Percentiles rank a stretch among this genome's conserved stretches.
Conservation (phyloP, 1,139 yeast species). For the Taphrina flavorubra region DNA sequence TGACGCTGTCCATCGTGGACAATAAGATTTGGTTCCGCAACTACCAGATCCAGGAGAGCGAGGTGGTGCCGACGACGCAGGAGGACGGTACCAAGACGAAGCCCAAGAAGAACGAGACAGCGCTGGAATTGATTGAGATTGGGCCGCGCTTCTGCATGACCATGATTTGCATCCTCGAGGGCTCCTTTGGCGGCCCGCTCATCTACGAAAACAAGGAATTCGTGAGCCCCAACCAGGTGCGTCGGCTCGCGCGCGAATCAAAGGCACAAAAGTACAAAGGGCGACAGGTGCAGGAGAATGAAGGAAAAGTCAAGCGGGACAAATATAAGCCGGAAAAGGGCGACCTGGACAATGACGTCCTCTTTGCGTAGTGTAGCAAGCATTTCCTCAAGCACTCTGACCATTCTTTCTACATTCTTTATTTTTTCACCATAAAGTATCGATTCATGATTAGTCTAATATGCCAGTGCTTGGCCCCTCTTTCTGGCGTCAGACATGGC, state of each 20-base stretch:
- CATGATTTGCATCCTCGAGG: slow-evolving; percentile 87
- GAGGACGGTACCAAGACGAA: slow-evolving; percentile 51
- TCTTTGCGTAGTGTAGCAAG: slow-evolving; percentile 20
- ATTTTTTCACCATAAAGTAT: no score
- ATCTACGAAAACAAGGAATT: slow-evolving; percentile 95
- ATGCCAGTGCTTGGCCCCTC: slow-evolving; percentile 39
- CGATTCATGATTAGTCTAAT: background rate
- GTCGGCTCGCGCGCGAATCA: slow-evolving; percentile 83
- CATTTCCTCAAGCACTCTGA: no score
- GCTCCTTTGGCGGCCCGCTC: slow-evolving; percentile 97
- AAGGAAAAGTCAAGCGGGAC: slow-evolving; percentile 29
- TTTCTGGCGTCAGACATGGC: slow-evolving; percentile 41
- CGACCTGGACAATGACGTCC: slow-evolving; percentile 35
- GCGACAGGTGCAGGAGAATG: slow-evolving; percentile 26
- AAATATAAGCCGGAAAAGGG: slow-evolving; percentile 24
- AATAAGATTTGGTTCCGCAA: slow-evolving; percentile 95
- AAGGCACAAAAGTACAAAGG: slow-evolving; percentile 75
- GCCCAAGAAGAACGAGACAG: slow-evolving; percentile 50
- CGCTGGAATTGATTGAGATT: slow-evolving; percentile 79
- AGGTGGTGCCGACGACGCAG: slow-evolving; percentile 64
- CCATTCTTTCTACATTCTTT: no score
- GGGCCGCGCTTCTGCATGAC: slow-evolving; percentile 98
- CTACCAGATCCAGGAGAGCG: slow-evolving; percentile 74
- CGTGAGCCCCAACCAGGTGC: slow-evolving; percentile 91
- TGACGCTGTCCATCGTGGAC: slow-evolving; percentile 91